Base-by-base conservation (phyloP, 1,284 basidiomycete species). In the Malassezia cuniculi region DNA sequence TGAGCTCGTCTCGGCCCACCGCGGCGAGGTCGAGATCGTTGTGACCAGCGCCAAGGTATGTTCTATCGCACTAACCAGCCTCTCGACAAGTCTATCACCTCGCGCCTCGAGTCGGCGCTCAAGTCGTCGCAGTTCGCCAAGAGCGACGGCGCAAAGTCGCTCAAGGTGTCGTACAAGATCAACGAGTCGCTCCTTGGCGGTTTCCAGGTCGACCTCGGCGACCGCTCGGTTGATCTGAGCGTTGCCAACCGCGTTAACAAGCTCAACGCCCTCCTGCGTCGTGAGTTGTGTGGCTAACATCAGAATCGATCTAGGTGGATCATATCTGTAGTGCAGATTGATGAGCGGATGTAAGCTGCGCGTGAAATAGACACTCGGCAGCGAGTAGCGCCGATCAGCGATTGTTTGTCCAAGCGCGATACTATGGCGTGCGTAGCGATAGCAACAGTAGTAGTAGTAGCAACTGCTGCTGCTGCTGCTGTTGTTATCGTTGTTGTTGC, bases 221-320 rank as follows among this genome's bases (percentile, higher is more conserved):
- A 95, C 75, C 89, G 89, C 75, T 87, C 85, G 41, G 82, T 94
- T 59, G 93, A 97, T 72, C 76, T 95, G 52, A 86, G 83, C 58
- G 89, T 93, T 39, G 79, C 80, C 37, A 84, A 82, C 47, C 82
- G 85, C 47, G 85, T 97, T 64, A 90, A 81, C 70, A 87, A 87
- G 73, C 78, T 94, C 69, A 95, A 94, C 76, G 76, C 77, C 55
- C 76, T 84, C 61, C 75, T 95, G 5, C 36, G 39, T 38, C 39
- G 45, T 47, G 36, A 15, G 45, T 47, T n/a, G n/a, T n/a, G 9
- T 22, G 10, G 21, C 39, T 41, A 24, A 41, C 34, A n/a, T 18
- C 34, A 42, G 41, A 44, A n/a, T 38, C 41, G 36, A 33, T 44
- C 36, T 44, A 39, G 27, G 15, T 29, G 11, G n/a, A n/a, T n/a